Evolutionary conservation across 768 basidiomycete genomes (phyloP).

Genomic region (Rhodotorula paludigena): DNA sequence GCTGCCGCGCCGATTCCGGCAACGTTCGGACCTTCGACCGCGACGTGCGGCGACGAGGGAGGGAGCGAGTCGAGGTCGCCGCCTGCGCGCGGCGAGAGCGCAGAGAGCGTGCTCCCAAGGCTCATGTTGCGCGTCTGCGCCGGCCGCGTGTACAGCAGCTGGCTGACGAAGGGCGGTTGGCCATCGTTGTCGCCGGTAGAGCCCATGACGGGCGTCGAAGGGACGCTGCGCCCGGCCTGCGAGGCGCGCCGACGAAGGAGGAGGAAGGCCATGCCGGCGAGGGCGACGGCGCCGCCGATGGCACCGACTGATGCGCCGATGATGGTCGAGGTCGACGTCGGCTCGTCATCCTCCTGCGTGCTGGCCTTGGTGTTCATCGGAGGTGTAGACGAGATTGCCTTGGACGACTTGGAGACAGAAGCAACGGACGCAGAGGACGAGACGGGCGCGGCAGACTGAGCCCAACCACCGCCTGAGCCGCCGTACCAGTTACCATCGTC

Average conservation of each 20-base stretch:
- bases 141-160: conserved; percentile 39
- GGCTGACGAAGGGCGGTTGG: conserved; percentile 25
- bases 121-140: conserved; percentile 26
- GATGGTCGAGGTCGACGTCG: neutral
- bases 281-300: conserved; percentile 23
- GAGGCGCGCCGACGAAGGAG: conserved; percentile 21
- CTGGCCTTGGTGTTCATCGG: neutral
- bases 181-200: neutral
- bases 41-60: neutral
- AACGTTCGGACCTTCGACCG: neutral
- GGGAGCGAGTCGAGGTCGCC: neutral
- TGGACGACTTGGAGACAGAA: neutral
- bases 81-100: neutral
- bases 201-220: conserved; percentile 4
- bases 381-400: neutral
- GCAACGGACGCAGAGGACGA: neutral
- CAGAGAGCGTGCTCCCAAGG: conserved; percentile 32
- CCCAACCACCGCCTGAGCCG: neutral
- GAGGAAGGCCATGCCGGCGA: conserved; percentile 15
- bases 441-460: neutral
- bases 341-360: neutral
- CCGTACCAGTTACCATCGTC: neutral
- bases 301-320: conserved; percentile 33
- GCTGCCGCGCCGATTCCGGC: neutral
- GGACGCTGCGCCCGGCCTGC: neutral